These are phyloP conservation scores for Anisodus tanguticus DNA, from an alignment of 257 asterid species.

Conservation along the genomic window DNA sequence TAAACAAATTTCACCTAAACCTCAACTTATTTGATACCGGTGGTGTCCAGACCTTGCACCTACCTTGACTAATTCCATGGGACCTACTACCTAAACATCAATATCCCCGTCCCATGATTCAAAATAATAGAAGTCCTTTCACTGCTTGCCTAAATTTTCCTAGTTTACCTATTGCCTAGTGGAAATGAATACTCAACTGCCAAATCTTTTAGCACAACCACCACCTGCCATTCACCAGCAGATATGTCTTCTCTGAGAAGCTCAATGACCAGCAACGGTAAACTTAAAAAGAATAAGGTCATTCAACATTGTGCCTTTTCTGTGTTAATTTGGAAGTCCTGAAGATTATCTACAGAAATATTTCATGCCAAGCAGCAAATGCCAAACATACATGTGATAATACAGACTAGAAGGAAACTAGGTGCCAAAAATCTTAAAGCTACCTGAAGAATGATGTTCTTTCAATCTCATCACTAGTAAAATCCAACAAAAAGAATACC, in stretches of 20 bases:
- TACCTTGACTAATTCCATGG: background rate
- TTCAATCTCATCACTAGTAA: slow-evolving; percentile 25
- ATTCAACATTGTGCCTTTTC: slow-evolving; percentile 10
- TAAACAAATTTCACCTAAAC: background rate
- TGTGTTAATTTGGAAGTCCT: slow-evolving; percentile 1
- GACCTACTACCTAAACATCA: too few species aligned
- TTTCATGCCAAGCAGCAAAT: slow-evolving; percentile 20
- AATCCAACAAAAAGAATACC: slow-evolving; percentile 23
- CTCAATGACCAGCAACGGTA: background rate
- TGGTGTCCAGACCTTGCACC: background rate
- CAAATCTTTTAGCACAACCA: background rate
- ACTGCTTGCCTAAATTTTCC: background rate
- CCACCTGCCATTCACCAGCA: background rate
- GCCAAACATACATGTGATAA: slow-evolving; percentile 17
- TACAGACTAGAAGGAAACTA: slow-evolving; percentile 25
- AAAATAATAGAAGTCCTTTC: background rate
- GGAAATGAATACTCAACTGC: background rate
- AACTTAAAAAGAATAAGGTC: slow-evolving; percentile 5
- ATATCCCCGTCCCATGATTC: too few species aligned
- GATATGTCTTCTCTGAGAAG: background rate
- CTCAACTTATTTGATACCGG: background rate
- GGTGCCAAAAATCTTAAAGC: slow-evolving; percentile 16
- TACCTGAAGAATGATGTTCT: slow-evolving; percentile 29
- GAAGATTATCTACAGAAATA: slow-evolving; percentile 29
- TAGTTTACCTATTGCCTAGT: background rate